These are phyloP conservation scores for Wickerhamiella vanderwaltii DNA, from an alignment of 805 yeast genomes.

Conservation along the genomic window DNA sequence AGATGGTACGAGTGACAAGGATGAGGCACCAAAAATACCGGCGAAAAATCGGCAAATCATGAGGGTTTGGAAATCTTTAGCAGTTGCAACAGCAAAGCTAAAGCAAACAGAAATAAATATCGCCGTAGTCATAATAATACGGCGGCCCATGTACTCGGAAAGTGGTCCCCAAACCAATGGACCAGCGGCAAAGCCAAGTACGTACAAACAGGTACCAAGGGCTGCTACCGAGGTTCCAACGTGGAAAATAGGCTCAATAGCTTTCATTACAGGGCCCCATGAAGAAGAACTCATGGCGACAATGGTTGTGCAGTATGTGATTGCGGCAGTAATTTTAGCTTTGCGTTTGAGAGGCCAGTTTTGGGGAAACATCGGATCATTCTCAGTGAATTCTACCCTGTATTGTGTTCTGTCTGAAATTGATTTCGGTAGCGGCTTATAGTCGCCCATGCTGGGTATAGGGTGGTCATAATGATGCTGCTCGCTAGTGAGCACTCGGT, in stretches of 20 bases:
- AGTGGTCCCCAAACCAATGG: conserved; percentile 55
- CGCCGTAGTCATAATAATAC: conserved; percentile 39
- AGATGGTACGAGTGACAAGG: conserved; percentile 72
- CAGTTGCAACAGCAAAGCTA: conserved; percentile 57
- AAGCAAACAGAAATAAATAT: conserved; percentile 42
- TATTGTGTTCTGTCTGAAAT: conserved; percentile 8
- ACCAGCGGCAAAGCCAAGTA: conserved; percentile 57
- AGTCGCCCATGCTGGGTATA: conserved; percentile 11
- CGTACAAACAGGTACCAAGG: conserved; percentile 45
- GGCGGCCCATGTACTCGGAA: conserved; percentile 41
- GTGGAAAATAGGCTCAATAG: conserved; percentile 23
- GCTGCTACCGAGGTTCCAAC: conserved; percentile 33
- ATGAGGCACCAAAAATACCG: conserved; percentile 69
- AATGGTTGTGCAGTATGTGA: conserved; percentile 15
- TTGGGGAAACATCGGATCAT: conserved; percentile 31
- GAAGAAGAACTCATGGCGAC: conserved; percentile 8
- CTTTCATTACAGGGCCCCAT: conserved; percentile 31
- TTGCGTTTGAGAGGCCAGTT: conserved; percentile 25
- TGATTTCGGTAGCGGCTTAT: conserved; percentile 6
- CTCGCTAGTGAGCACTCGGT: conserved; percentile 2
- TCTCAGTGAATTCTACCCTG: conserved; percentile 13
- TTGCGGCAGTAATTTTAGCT: not conserved
- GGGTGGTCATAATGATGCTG: not conserved
- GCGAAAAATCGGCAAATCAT: conserved; percentile 64
- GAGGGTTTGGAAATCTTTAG: conserved; percentile 59